Percentiles rank a stretch among this genome's conserved stretches.
These are phyloP conservation scores for Saccharum spontaneum DNA, from an alignment of 176 grass and related monocot species.

Conservation along the genomic window DNA sequence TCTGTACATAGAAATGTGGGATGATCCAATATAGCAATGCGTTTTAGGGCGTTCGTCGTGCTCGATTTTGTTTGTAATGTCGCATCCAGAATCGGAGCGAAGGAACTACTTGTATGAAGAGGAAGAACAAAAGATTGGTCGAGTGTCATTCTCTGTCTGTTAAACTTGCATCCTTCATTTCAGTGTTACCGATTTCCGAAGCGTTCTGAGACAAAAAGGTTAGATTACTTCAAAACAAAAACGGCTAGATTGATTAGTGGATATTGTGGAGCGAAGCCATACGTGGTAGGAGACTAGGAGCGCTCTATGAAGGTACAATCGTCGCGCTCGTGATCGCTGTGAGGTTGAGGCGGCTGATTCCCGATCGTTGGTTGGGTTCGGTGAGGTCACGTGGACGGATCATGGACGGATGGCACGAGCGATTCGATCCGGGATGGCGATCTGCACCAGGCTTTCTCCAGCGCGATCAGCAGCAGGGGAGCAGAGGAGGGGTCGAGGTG, in stretches of 20 bases:
- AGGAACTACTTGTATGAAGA: not conserved
- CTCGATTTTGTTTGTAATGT: not conserved
- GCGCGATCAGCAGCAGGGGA: slow-evolving; percentile 8
- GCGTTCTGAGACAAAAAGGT: too few species aligned
- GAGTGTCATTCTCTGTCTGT: not conserved
- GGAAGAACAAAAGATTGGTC: not conserved
- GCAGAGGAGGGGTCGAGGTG: not conserved
- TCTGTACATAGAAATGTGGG: slow-evolving; percentile 34
- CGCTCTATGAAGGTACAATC: not conserved
- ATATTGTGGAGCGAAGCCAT: not conserved
- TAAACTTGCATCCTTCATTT: not conserved
- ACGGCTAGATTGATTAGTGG: not conserved
- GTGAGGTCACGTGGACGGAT: slow-evolving; percentile 30
- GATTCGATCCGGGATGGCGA: slow-evolving; percentile 35
- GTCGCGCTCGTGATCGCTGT: not conserved
- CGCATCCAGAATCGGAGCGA: not conserved
- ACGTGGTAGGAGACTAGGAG: too few species aligned
- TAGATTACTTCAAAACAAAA: too few species aligned
- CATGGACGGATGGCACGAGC: not conserved
- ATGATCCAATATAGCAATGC: not conserved
- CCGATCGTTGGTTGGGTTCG: slow-evolving; percentile 31
- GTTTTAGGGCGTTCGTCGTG: not conserved
- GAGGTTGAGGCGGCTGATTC: not conserved
- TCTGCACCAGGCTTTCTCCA: slow-evolving; percentile 40
- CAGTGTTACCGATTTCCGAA: not conserved